Base-by-base conservation (phyloP, 1,284 basidiomycete genomes). In the Ceratorhiza oryzae-sativae region DNA sequence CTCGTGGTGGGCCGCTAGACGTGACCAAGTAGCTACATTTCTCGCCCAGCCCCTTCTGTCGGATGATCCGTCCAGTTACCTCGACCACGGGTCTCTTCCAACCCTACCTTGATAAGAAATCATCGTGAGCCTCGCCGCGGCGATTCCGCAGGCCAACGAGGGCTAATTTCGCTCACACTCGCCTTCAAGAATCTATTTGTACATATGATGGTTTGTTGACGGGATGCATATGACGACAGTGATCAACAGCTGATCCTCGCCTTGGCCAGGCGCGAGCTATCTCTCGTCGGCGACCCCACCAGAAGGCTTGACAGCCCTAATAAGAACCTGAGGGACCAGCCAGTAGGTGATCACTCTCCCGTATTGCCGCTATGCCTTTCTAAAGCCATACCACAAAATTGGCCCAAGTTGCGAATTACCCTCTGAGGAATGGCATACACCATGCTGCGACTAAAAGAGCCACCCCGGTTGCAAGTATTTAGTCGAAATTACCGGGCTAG, bases 401-500 rank as follows among this genome's bases (percentile, higher is more conserved):
- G 10, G 1, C 12, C 12, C 23, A 30, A 25, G 15, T 32, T 58
- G 8, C n/a, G 9, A 5, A 4, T 20, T n/a, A 34, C 25, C 27
- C 34, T 32, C 2, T 56, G 30, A n/a, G 25, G 55, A 36, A 67
- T 67, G 49, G 62, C 62, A 23, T 55, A 51, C 20, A 53, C 62
- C 18, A 67, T 48, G 30, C 23, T 67, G 20, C 48, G 62, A 34
- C 49, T 67, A 3, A 48, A 48, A 23, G 62, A 67, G 36, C 62
- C 62, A 25, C 34, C 62, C 12, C 48, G 62, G 18, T 49, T 67
- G 18, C 62, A 67, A 23, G 62, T 67, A 3, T 67, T 67, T 55
- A 36, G 62, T 15, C 46, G 62, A 18, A 67, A 53, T 20, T 67
- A 67, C 20, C 62, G 62, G 41, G 62, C 62, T 18, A 67, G 49